Base-by-base conservation (phyloP, 2,329 filamentous ascomycete genomes). In the Chalaropsis ovoidea region DNA sequence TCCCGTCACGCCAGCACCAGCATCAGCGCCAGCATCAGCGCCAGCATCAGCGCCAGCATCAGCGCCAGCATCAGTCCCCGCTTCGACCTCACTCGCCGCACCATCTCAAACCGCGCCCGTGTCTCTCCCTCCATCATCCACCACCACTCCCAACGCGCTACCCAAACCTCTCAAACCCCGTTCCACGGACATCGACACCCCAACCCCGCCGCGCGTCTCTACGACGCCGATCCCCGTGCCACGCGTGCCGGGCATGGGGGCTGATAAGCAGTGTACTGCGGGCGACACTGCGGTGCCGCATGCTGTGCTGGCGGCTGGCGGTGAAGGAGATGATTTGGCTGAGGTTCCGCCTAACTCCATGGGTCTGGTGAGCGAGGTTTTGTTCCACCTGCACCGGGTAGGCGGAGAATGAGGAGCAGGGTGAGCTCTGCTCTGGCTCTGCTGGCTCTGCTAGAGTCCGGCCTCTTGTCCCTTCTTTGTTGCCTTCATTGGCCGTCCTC, bases 291-390 rank as follows among this genome's bases (percentile, higher is more conserved):
- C 11, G 24, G 17, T 35, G 19, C 27, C 13, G 19, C 31, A 7
- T 35, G 19, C 22, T 6, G 35, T 47, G 43, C 52, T 31, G 11
- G 61, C 67, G 1, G 31, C 68, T 68, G 41, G 67, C 67, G 11
- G 62, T 58, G 60, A 69, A 58, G 68, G 58, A 45, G 74, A 75
- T 43, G 75, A 74, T 17, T 76, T 78, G 62, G 72, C 76, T 1
- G 77, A 79, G 64, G 76, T 77, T 24, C 75, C 78, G 11, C 70
- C 72, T 61, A 78, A 78, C 69, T 78, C 77, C n/a, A 76, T 77
- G 73, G 73, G 77, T 31, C 74, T 82, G 49, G 76, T 83, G 56
- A 79, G 82, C 70, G 77, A 77, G 68, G 79, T 83, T 75, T 78
- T 83, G 76, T 71, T 72, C 54, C 81, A 82, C 68, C 72, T 83